Base-by-base conservation (phyloP, 1,284 basidiomycete species). In the Waitea zeae region DNA sequence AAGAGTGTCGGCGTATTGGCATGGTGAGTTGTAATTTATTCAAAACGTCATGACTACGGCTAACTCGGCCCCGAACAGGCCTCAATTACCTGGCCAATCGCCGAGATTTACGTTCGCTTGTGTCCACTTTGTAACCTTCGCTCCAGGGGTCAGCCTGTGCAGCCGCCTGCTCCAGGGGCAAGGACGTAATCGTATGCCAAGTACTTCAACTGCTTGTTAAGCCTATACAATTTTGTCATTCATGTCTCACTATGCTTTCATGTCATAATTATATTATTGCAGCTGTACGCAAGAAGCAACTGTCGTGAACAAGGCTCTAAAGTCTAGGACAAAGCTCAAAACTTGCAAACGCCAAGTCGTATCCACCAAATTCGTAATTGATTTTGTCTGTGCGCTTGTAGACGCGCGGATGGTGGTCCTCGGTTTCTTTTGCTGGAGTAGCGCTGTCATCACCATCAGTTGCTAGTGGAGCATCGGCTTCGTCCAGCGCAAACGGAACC, bases 301-400 rank as follows among this genome's bases (percentile, higher is more conserved):
- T 18, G 17, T 12, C 3, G 17, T 17, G 17, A 32, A 17, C 12
- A 17, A 17, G 30, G 14, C n/a, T 14, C 39, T n/a, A 40, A 45
- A 29, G 37, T 26, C 22, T 7, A 7, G 22, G n/a, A 26, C 52
- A 49, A 39, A 59, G 43, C 51, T 90, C 83, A 54, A 90, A 92
- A 53, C 78, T 89, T 22, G 83, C 82, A 53, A 90, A 97, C 24
- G 90, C 84, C 41, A 97, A 64, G 54, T 93, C 87, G 54, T 97
- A 98, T 35, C 83, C 87, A 35, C 86, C 86, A 52, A 97, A 92
- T 56, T 95, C 90, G 62, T 98, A 98, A 50, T 93, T 86, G 54
- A 98, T 98, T 53, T 95, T 84, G 60, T 97, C 93, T 37, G 84
- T 93, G 44, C 90, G 67, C 46, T 60, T 70, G 52, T 82, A 83